These are phyloP conservation scores for Pleurotus citrinopileatus DNA, from an alignment of 768 basidiomycete species.

Conservation along the genomic window DNA sequence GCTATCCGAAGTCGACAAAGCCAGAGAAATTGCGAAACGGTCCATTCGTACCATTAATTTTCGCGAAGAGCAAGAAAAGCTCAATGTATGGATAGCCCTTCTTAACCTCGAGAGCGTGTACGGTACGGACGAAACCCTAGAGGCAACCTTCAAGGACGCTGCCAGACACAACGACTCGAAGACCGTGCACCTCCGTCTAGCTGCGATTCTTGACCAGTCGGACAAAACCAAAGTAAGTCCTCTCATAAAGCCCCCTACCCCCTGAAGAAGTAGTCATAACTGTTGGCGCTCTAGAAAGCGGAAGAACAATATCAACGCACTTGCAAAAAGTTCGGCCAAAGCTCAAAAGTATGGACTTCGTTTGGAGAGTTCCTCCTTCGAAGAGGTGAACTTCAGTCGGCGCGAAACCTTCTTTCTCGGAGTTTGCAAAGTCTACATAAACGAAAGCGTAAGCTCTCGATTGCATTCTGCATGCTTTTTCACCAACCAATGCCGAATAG, in stretches of 20 bases:
- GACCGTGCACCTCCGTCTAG: constrained; percentile 81
- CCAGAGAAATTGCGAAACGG: constrained; percentile 79
- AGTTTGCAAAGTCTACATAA: constrained; percentile 90
- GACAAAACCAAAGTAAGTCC: constrained; percentile 71
- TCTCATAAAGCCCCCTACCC: not conserved
- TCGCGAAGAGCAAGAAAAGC: constrained; percentile 92
- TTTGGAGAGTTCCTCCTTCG: constrained; percentile 83
- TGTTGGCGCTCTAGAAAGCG: constrained; percentile 74
- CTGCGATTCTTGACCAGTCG: constrained; percentile 80
- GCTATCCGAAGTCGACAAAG: constrained; percentile 95
- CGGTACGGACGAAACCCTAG: constrained; percentile 79
- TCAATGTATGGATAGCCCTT: constrained; percentile 97
- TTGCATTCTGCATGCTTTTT: not conserved
- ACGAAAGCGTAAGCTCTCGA: constrained; percentile 86
- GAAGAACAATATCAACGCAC: constrained; percentile 88
- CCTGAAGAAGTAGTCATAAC: no score
- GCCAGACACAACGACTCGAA: constrained; percentile 89
- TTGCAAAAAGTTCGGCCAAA: constrained; percentile 91
- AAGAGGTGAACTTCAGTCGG: constrained; percentile 70
- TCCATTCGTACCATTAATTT: constrained; percentile 89
- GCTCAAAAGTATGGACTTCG: constrained; percentile 91
- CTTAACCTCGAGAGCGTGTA: constrained; percentile 94
- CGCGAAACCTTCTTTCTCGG: constrained; percentile 82
- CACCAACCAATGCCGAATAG: constrained; percentile 35
- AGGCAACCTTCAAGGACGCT: constrained; percentile 87